Base-by-base conservation (phyloP, 2,329 filamentous ascomycete species). In the Venturia aucupariae region DNA sequence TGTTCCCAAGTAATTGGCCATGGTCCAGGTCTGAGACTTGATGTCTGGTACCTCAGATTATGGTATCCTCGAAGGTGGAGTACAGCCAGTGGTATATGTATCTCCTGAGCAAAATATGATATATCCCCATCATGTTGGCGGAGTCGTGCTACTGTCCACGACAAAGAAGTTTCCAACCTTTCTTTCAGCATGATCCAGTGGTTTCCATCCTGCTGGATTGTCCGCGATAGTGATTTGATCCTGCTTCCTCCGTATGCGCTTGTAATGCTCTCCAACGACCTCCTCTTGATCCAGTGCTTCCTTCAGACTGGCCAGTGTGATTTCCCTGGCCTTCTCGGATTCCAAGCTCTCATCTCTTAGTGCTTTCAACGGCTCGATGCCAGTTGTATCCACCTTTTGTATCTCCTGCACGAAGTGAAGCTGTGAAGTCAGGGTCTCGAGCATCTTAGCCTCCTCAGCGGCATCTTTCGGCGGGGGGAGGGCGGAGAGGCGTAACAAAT, bases 391-490 rank as follows among this genome's bases (percentile, higher is more conserved):
- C 60, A 96, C 87, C 55, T 82, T 79, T 72, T 96, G 92, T 24
- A 97, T 86, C 67, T 91, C 85, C 67, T 85, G 86, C n/a, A 97
- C 92, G 72, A 99, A 99, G 71, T 89, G 88, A 0, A 99, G 83
- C 73, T 99, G 94, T 39, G 89, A 86, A 62, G 87, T 82, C 1
- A 99, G 82, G 0, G 88, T 92, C 27, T 82, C 73, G 3, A 96
- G 82, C 84, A 96, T 90, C 32, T 80, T 76, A 0, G 78, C 71
- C 73, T 96, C 88, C 69, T 92, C 87, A 62, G 80, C 80, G 1
- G 78, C 68, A 1, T 80, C 80, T 22, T 80, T 76, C 0, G 93
- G 92, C 1, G 82, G 82, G 0, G 93, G 92, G 0, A 99, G 86
- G 17, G 93, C 92, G 4, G 92, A 96, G 46, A 97, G 86, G 22